Percentiles rank a stretch among this genome's conserved stretches.
Conservation (phyloP, 192 early-diverging fungal species). For the Entrophospora sp. region DNA sequence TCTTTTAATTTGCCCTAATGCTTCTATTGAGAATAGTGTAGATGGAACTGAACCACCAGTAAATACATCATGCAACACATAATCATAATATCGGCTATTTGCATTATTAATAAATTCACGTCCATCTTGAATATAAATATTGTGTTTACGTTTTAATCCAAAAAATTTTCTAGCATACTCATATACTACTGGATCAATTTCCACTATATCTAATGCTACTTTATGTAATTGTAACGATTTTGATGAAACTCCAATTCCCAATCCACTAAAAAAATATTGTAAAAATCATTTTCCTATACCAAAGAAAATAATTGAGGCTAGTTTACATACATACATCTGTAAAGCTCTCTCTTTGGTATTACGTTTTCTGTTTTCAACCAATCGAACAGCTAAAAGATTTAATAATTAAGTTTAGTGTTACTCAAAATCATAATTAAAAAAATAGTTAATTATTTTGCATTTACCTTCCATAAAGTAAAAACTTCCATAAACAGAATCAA, state of each 20-base stretch:
- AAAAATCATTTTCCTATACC: background rate
- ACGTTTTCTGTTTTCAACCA: background rate
- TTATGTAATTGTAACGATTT: slow-evolving; percentile 50
- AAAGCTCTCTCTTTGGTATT: slow-evolving; percentile 35
- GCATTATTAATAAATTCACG: slow-evolving; percentile 61
- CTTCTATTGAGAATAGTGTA: slow-evolving; percentile 65
- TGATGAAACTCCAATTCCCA: slow-evolving; percentile 75
- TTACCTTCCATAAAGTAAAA: slow-evolving; percentile 81
- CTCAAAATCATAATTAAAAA: no score
- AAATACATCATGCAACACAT: slow-evolving; percentile 89
- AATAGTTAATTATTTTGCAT: background rate
- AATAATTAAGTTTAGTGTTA: no score
- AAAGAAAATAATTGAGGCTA: background rate
- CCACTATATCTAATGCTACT: slow-evolving; percentile 69
- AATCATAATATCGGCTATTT: slow-evolving; percentile 55
- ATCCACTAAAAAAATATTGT: slow-evolving; percentile 36
- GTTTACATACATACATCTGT: slow-evolving; percentile 23
- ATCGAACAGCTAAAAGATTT: slow-evolving; percentile 3
- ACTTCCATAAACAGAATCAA: slow-evolving; percentile 66
- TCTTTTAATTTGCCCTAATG: slow-evolving; percentile 49
- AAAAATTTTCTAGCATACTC: slow-evolving; percentile 63
- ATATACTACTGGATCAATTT: slow-evolving; percentile 73
- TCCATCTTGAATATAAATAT: slow-evolving; percentile 64
- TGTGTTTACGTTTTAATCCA: slow-evolving; percentile 39
- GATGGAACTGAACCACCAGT: slow-evolving; percentile 76